phyloP scores from a whole-genome alignment of 2,329 filamentous ascomycete genomes.

The Knoxdaviesia capensis region DNA sequence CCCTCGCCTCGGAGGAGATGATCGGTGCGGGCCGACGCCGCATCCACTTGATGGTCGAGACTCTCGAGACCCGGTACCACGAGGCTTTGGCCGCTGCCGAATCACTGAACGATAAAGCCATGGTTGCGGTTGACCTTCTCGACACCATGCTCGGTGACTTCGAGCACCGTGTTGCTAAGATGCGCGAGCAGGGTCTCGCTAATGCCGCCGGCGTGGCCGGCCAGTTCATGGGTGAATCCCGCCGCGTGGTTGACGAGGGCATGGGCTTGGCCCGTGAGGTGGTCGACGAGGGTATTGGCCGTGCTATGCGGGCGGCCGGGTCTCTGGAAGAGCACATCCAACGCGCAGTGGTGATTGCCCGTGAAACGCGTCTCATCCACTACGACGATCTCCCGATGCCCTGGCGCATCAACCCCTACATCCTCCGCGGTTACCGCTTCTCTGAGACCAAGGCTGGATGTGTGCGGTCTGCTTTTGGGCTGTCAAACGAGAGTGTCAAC shows the following conservation, averaged over 20 bases:
- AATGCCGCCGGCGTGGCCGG: conserved; percentile 45
- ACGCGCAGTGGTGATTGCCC: conserved; percentile 51
- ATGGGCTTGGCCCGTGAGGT: conserved; percentile 55
- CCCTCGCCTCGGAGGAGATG: conserved; percentile 74
- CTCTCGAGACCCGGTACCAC: conserved; percentile 71
- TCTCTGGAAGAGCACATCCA: conserved; percentile 72
- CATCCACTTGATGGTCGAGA: conserved; percentile 80
- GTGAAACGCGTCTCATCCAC: conserved; percentile 62
- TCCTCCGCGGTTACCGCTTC: conserved; percentile 81
- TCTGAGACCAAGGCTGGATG: conserved; percentile 80
- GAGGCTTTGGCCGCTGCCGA: conserved; percentile 69
- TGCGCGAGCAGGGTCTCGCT: conserved; percentile 56
- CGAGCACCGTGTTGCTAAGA: conserved; percentile 60
- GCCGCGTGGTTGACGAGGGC: conserved; percentile 62
- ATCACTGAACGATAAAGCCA: conserved; percentile 78
- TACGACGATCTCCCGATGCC: conserved; percentile 84
- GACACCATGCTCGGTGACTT: conserved; percentile 73
- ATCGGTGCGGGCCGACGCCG: conserved; percentile 71
- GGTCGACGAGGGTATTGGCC: conserved; percentile 62
- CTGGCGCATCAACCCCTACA: conserved; percentile 91
- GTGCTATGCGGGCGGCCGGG: conserved; percentile 64
- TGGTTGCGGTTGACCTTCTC: conserved; percentile 68
- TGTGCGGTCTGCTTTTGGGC: conserved; percentile 58
- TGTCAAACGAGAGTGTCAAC: conserved; percentile 90
- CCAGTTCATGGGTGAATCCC: conserved; percentile 57